These are phyloP conservation scores for Stenocarpella maydis DNA, from an alignment of 2,329 filamentous ascomycete species.

Conservation along the genomic window DNA sequence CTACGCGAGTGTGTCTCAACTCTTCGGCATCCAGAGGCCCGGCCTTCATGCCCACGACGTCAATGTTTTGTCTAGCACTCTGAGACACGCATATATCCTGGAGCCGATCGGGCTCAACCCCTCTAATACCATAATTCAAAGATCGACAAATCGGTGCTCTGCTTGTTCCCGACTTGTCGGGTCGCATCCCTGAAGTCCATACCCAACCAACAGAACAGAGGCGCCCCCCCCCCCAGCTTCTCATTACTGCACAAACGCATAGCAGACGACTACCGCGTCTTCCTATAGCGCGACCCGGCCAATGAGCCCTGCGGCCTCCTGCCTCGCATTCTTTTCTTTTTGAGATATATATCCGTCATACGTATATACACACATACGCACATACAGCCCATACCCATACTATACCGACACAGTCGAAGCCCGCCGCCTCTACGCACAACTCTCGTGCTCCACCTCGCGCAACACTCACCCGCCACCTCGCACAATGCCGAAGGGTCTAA, in stretches of 20 bases:
- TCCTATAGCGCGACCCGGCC: not conserved
- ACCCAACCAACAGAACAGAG: conserved; percentile 10
- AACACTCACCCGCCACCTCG: not conserved
- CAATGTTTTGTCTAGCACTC: conserved; percentile 33
- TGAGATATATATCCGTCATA: not conserved
- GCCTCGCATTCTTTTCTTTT: not conserved
- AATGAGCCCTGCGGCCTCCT: not conserved
- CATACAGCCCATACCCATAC: too few species aligned
- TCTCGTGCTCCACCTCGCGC: not conserved
- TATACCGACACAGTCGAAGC: not conserved
- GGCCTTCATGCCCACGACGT: conserved; percentile 27
- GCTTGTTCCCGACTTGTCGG: conserved; percentile 17
- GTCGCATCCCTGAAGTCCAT: conserved; percentile 9
- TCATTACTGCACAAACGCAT: not conserved
- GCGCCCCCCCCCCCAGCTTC: not conserved
- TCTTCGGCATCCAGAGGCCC: conserved; percentile 12
- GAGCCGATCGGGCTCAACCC: conserved; percentile 32
- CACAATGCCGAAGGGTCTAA: conserved; percentile 34
- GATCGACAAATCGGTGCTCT: not conserved
- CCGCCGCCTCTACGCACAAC: not conserved
- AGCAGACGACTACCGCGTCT: not conserved
- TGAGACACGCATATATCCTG: conserved; percentile 31
- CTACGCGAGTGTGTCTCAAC: conserved; percentile 34
- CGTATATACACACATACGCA: not conserved
- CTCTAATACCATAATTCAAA: conserved; percentile 40